Evolutionary conservation across 805 yeast genomes (phyloP).

Genomic region (Candida gorgasii): DNA sequence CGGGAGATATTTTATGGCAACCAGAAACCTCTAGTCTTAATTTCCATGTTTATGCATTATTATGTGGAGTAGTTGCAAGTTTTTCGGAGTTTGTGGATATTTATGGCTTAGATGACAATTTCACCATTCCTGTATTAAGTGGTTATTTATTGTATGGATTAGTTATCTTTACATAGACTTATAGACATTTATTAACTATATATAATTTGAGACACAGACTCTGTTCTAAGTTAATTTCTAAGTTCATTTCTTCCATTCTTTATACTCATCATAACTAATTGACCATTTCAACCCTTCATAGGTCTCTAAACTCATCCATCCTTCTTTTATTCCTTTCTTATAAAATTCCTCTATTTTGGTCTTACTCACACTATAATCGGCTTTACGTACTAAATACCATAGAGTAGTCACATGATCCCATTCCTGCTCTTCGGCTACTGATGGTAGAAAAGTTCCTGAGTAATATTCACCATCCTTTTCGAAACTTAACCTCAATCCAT

Average conservation of each 20-base stretch:
- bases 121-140: slow-evolving; percentile 89
- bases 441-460: slow-evolving; percentile 87
- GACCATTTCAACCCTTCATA: slow-evolving; percentile 38
- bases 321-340: slow-evolving; percentile 28
- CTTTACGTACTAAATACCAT: slow-evolving; percentile 68
- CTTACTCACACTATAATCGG: slow-evolving; percentile 45
- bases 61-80: slow-evolving; percentile 82
- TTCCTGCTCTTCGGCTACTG: slow-evolving; percentile 83
- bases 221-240: neutral
- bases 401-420: slow-evolving; percentile 79
- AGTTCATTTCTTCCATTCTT: slow-evolving; percentile 7
- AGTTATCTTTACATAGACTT: slow-evolving; percentile 22
- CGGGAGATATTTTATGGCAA: slow-evolving; percentile 66
- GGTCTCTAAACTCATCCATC: slow-evolving; percentile 33
- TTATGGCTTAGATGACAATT: slow-evolving; percentile 82
- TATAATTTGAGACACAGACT: neutral
- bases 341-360: slow-evolving; percentile 25
- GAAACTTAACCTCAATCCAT: slow-evolving; percentile 73
- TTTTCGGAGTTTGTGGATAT: slow-evolving; percentile 82
- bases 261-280: slow-evolving; percentile 27
- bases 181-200: neutral
- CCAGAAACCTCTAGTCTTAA: slow-evolving; percentile 58
- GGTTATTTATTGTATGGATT: slow-evolving; percentile 60
- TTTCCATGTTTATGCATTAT: slow-evolving; percentile 52
- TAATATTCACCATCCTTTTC: slow-evolving; percentile 35